A percentile compares a stretch with the other conserved stretches of the same genome.
These are phyloP conservation scores for Sclerotinia subarctica DNA, from an alignment of 2,329 filamentous ascomycete genomes.

Conservation along the genomic window DNA sequence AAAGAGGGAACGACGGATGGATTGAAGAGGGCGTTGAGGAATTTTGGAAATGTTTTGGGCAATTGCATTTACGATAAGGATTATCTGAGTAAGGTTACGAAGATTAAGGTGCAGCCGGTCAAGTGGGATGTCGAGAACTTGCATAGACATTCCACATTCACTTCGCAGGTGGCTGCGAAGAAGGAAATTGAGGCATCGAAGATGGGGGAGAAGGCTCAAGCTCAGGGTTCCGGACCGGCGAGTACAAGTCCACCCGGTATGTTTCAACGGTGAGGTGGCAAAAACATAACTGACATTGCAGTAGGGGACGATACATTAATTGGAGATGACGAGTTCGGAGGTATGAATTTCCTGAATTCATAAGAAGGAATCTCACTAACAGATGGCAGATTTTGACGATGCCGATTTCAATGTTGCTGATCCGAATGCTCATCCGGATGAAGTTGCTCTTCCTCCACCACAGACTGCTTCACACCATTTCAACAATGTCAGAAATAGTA, in stretches of 20 bases:
- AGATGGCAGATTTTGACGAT: conserved; percentile 65
- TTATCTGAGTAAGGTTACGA: conserved; percentile 85
- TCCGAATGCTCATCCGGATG: conserved; percentile 68
- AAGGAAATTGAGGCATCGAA: conserved; percentile 37
- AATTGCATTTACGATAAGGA: conserved; percentile 98
- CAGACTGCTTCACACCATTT: conserved; percentile 27
- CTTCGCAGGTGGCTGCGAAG: conserved; percentile 23
- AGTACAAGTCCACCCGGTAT: not conserved
- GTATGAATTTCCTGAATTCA: conserved; percentile 42
- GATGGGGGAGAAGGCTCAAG: conserved; percentile 30
- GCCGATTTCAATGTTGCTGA: conserved; percentile 68
- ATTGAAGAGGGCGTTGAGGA: conserved; percentile 82
- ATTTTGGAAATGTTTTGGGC: conserved; percentile 94
- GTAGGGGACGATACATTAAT: conserved; percentile 42
- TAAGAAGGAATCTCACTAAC: conserved; percentile 36
- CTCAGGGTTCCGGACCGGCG: not conserved
- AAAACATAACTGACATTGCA: conserved; percentile 25
- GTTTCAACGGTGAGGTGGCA: not conserved
- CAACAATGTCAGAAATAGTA: conserved; percentile 26
- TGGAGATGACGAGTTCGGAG: conserved; percentile 53
- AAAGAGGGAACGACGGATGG: conserved; percentile 97
- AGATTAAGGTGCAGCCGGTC: conserved; percentile 74
- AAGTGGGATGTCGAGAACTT: conserved; percentile 78
- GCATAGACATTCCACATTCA: conserved; percentile 73
- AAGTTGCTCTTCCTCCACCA: conserved; percentile 57